Percentiles rank a stretch among this genome's conserved stretches.
Evolutionary conservation across 139 green algal genomes (phyloP).

Genomic region (Tetradesmus obliquus): DNA sequence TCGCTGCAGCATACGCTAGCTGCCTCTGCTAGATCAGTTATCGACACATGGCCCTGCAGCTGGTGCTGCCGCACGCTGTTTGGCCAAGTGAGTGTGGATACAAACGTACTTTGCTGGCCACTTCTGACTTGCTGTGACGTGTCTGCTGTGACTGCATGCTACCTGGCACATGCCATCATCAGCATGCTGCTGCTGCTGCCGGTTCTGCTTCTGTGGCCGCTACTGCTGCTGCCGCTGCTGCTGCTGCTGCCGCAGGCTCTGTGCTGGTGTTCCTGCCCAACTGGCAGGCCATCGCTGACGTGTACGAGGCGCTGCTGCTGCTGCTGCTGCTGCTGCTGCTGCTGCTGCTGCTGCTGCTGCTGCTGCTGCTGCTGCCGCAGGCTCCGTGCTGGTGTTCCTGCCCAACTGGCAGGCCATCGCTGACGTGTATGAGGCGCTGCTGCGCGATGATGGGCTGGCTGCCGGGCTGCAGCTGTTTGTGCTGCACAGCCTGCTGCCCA

Average conservation of each 20-base stretch:
- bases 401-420: conserved; percentile 21
- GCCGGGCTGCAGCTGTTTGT: background rate
- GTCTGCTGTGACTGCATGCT: background rate
- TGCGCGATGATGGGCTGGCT: background rate
- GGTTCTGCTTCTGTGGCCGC: background rate
- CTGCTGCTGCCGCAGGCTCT: background rate
- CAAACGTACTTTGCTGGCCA: too few species aligned
- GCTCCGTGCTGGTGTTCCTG: conserved; percentile 56
- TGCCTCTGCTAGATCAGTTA: too few species aligned
- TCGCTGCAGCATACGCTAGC: too few species aligned
- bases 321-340: background rate
- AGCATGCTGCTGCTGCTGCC: background rate
- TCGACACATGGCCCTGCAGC: too few species aligned
- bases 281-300: conserved; percentile 23
- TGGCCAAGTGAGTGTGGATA: too few species aligned
- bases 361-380: background rate
- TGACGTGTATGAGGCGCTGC: conserved; percentile 45
- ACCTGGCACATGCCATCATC: background rate
- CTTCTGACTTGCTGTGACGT: too few species aligned
- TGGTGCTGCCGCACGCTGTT: too few species aligned
- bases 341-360: background rate
- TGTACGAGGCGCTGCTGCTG: background rate
- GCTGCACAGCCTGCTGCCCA: conserved; percentile 53
- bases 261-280: conserved; percentile 27
- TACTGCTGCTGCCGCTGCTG: background rate